phyloP scores from a whole-genome alignment of 2,329 filamentous ascomycete genomes.

The Neospermospora avenae region DNA sequence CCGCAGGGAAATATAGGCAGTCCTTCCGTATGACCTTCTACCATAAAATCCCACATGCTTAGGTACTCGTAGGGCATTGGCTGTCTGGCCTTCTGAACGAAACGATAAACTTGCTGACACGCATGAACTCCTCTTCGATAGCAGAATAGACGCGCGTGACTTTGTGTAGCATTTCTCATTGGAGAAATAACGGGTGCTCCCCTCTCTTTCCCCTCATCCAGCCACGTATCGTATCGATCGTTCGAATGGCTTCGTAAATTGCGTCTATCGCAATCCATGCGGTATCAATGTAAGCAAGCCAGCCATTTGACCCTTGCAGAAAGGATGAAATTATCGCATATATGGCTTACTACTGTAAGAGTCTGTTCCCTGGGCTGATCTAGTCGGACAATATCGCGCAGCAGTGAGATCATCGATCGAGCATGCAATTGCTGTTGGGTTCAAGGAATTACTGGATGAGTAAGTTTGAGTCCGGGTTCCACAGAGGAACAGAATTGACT shows the following conservation, averaged over 20 bases:
- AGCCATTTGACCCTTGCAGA: not conserved
- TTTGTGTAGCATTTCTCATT: not conserved
- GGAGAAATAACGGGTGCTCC: not conserved
- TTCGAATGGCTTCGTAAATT: not conserved
- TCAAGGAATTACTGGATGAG: not conserved
- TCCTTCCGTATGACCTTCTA: not conserved
- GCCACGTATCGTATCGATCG: not conserved
- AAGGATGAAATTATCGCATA: not conserved
- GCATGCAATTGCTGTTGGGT: not conserved
- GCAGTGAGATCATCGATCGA: not conserved
- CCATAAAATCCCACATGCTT: constrained; percentile 2
- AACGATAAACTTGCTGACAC: constrained; percentile 11
- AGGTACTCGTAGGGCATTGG: constrained; percentile 14
- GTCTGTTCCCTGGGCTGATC: not conserved
- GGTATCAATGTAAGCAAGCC: not conserved
- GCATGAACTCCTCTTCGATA: not conserved
- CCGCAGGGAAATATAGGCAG: not conserved
- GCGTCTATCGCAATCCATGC: not conserved
- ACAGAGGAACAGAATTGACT: not conserved
- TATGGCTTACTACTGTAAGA: not conserved
- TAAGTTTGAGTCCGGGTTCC: not conserved
- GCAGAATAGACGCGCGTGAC: constrained; percentile 6
- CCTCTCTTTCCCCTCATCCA: constrained; percentile 8
- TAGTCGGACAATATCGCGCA: not conserved
- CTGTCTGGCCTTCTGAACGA: not conserved